A percentile compares a stretch with the other conserved stretches of the same genome.
These are phyloP conservation scores for Ramularia endophylla DNA, from an alignment of 2,329 filamentous ascomycete species.

Conservation along the genomic window DNA sequence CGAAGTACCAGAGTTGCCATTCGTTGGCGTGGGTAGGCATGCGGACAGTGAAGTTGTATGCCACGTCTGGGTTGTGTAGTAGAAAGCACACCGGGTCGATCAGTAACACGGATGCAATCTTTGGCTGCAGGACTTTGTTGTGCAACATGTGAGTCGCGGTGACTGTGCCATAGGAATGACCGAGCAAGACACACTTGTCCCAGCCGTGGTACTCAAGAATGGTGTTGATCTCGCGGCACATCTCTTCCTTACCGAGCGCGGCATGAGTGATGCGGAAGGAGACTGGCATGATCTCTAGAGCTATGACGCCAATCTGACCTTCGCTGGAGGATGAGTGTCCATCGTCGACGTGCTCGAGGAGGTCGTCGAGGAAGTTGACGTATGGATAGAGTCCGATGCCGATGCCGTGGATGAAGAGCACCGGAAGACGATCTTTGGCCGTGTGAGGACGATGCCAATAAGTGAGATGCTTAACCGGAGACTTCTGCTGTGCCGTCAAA, in stretches of 20 bases:
- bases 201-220: conserved; percentile 56
- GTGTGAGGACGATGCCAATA: conserved; percentile 60
- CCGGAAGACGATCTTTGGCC: conserved; percentile 50
- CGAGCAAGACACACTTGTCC: conserved; percentile 53
- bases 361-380: conserved; percentile 42
- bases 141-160: conserved; percentile 57
- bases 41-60: conserved; percentile 61
- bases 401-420: conserved; percentile 67
- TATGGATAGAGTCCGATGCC: conserved; percentile 49
- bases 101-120: conserved; percentile 46
- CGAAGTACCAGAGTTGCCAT: conserved; percentile 66
- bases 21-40: conserved; percentile 52
- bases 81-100: conserved; percentile 62
- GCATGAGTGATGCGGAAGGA: conserved; percentile 56
- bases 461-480: conserved; percentile 46
- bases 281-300: conserved; percentile 58
- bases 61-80: conserved; percentile 62
- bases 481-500: conserved; percentile 42
- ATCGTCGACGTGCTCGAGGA: conserved; percentile 6
- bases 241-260: conserved; percentile 48
- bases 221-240: conserved; percentile 49
- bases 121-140: conserved; percentile 37
- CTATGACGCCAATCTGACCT: conserved; percentile 53
- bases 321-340: conserved; percentile 26
- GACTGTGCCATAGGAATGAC: conserved; percentile 58